These are phyloP conservation scores for Backusella tarrabulga DNA, from an alignment of 192 early-diverging fungal species.

Conservation along the genomic window DNA sequence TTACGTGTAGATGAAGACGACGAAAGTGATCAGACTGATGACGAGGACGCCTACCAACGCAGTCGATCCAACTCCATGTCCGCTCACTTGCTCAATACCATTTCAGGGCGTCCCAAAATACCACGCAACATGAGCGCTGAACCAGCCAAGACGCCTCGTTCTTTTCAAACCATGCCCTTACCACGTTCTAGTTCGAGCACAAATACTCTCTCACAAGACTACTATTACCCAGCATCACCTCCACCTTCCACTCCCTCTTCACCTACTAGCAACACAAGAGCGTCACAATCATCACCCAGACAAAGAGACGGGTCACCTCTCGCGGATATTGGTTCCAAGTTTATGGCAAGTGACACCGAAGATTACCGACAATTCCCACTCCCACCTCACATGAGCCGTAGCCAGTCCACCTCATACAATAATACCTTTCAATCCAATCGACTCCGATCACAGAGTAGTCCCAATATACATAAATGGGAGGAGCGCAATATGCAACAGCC, in stretches of 20 bases:
- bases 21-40: conserved; percentile 26
- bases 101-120: conserved; percentile 1
- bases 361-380: conserved; percentile 34
- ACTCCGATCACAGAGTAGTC: conserved; percentile 53
- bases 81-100: background rate
- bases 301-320: conserved; percentile 49
- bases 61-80: conserved; percentile 21
- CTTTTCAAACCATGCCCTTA: conserved; percentile 1
- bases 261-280: conserved; percentile 43
- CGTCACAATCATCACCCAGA: conserved; percentile 35
- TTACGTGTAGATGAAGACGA: conserved; percentile 29
- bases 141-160: background rate
- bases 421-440: conserved; percentile 32
- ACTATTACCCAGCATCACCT: conserved; percentile 49
- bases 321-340: conserved; percentile 51
- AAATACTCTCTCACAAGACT: conserved; percentile 7
- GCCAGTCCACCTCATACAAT: conserved; percentile 13
- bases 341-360: conserved; percentile 41
- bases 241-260: conserved; percentile 59
- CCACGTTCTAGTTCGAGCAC: conserved; percentile 15
- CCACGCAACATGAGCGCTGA: conserved; percentile 6
- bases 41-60: conserved; percentile 32
- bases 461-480: conserved; percentile 49
- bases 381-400: conserved; percentile 13
- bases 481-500: conserved; percentile 4